These are phyloP conservation scores for Solanum virginianum DNA, from an alignment of 257 asterid species.

Conservation along the genomic window DNA sequence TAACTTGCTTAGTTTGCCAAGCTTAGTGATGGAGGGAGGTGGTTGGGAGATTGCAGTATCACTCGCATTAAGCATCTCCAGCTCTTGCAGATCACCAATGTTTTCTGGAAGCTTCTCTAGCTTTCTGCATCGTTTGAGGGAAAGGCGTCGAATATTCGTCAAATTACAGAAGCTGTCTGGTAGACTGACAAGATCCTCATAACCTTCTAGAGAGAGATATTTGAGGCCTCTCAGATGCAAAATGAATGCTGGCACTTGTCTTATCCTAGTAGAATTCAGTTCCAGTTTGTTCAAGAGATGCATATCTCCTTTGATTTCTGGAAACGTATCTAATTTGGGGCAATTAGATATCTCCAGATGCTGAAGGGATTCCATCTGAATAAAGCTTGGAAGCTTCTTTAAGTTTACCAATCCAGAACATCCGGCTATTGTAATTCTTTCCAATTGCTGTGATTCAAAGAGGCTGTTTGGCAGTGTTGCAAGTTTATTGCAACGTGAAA, in stretches of 20 bases:
- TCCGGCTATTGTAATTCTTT: too few species aligned
- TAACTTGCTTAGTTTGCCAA: too few species aligned
- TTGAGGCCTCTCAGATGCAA: neutral
- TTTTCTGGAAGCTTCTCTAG: neutral
- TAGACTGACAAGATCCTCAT: neutral
- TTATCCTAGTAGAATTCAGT: neutral
- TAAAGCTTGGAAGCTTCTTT: neutral
- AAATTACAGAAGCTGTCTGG: too few species aligned
- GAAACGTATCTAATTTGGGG: neutral
- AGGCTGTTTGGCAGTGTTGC: too few species aligned
- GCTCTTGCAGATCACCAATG: neutral
- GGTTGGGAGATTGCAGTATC: too few species aligned
- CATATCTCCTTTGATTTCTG: neutral
- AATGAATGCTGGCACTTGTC: neutral
- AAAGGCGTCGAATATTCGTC: too few species aligned
- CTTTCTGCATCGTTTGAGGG: accelerated
- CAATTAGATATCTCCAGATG: neutral
- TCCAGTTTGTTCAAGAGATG: accelerated
- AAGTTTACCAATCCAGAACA: too few species aligned
- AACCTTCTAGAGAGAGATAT: accelerated
- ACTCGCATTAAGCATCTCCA: too few species aligned
- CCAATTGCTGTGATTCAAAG: too few species aligned
- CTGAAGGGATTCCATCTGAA: neutral
- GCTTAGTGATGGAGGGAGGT: too few species aligned
- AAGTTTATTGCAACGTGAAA: too few species aligned